phyloP scores from a whole-genome alignment of 202 grass and related monocot species.

The Brachypodium distachyon region DNA sequence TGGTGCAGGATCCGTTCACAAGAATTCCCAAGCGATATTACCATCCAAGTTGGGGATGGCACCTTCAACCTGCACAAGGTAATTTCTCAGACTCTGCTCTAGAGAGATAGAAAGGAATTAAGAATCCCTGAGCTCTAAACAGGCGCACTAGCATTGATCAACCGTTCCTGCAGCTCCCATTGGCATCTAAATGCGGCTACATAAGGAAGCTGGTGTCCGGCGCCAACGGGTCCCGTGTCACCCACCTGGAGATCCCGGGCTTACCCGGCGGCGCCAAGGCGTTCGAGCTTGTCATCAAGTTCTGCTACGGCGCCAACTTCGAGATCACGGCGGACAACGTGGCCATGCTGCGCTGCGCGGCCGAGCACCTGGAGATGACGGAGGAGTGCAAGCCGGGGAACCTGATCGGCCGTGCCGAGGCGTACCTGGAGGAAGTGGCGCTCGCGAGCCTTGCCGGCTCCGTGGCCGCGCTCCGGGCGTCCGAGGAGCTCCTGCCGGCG shows the following conservation, averaged over 20 bases:
- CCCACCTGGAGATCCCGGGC: conserved; percentile 45
- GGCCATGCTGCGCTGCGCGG: conserved; percentile 60
- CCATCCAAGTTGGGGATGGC: conserved; percentile 48
- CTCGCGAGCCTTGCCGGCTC: conserved; percentile 57
- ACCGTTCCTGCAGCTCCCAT: conserved; percentile 41
- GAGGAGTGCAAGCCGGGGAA: conserved; percentile 45
- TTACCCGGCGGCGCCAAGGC: conserved; percentile 57
- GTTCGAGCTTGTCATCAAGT: conserved; percentile 62
- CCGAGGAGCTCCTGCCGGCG: conserved; percentile 64
- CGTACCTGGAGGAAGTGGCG: conserved; percentile 56
- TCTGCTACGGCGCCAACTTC: conserved; percentile 70
- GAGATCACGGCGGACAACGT: conserved; percentile 78
- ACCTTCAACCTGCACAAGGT: conserved; percentile 84
- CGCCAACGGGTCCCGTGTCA: neutral
- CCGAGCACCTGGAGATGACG: conserved; percentile 84
- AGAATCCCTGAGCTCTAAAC: neutral
- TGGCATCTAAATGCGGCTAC: conserved; percentile 71
- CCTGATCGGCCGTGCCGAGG: conserved; percentile 45
- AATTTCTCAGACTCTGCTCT: too few relatives aligned
- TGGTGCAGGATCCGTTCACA: conserved; percentile 73
- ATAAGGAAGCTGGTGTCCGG: conserved; percentile 46
- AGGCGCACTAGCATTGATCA: too few relatives aligned
- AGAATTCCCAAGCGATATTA: conserved; percentile 63
- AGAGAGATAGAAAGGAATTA: too few relatives aligned
- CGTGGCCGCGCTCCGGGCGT: conserved; percentile 54